phyloP scores from a whole-genome alignment of 2,329 filamentous ascomycete genomes.

The Pseudogymnoascus sp. region DNA sequence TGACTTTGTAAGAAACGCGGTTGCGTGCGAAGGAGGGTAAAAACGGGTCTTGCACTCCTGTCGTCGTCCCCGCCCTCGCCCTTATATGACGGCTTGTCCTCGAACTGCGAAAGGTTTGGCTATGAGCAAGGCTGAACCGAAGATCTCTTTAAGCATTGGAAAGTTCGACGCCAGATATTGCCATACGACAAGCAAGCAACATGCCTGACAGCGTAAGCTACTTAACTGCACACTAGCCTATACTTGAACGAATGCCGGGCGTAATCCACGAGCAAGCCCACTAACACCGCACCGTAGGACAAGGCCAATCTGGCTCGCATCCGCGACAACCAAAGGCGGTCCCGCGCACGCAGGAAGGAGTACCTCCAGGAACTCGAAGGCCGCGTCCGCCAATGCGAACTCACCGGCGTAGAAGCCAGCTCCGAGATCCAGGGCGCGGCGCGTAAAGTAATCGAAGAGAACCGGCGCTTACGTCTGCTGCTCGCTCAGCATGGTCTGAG shows the following conservation, averaged over 20 bases:
- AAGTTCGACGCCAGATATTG: neutral
- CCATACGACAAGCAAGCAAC: constrained; percentile 2
- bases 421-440: constrained; percentile 67
- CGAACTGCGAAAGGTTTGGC: constrained; percentile 1
- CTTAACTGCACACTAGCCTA: constrained; percentile 8
- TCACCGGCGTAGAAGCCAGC: constrained; percentile 59
- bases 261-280: constrained; percentile 5
- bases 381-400: constrained; percentile 55
- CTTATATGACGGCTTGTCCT: neutral
- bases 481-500: constrained; percentile 45
- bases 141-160: neutral
- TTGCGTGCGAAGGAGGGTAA: neutral
- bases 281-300: constrained; percentile 12
- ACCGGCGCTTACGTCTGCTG: constrained; percentile 54
- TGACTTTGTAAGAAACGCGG: neutral
- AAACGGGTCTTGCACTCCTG: neutral
- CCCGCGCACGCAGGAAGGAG: constrained; percentile 66
- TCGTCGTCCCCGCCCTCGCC: neutral
- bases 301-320: constrained; percentile 47
- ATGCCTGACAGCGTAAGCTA: constrained; percentile 9
- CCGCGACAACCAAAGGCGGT: constrained; percentile 69
- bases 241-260: constrained; percentile 1
- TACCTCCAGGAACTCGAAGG: constrained; percentile 64
- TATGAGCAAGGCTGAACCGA: neutral
- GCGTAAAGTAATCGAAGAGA: constrained; percentile 61